Percentiles rank a stretch among this genome's conserved stretches.
Conservation (phyloP, 768 basidiomycete species). For the Favolaschia claudopus region DNA sequence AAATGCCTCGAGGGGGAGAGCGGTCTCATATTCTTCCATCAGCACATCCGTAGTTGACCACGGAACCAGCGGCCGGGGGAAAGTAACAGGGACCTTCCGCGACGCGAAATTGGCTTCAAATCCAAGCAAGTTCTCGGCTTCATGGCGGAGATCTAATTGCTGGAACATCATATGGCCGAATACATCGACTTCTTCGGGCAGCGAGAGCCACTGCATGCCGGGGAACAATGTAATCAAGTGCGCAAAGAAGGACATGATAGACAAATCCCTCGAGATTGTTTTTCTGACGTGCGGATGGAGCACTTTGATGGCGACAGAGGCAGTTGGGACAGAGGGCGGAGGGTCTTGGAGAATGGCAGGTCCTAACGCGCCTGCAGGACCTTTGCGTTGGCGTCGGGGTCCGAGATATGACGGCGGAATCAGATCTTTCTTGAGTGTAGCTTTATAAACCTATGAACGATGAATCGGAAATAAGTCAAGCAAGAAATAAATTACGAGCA, state of each 20-base stretch:
- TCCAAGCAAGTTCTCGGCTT: slow-evolving; percentile 83
- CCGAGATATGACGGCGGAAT: slow-evolving; percentile 86
- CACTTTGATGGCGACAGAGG: slow-evolving; percentile 94
- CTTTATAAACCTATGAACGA: slow-evolving; percentile 79
- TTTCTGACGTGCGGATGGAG: slow-evolving; percentile 88
- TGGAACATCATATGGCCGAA: slow-evolving; percentile 97
- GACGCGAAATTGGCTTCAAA: slow-evolving; percentile 90
- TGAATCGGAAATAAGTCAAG: neutral
- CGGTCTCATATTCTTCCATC: slow-evolving; percentile 94
- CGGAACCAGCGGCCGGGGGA: slow-evolving; percentile 84
- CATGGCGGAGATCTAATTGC: slow-evolving; percentile 90
- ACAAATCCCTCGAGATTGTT: slow-evolving; percentile 86
- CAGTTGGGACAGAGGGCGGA: slow-evolving; percentile 77
- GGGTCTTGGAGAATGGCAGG: slow-evolving; percentile 70
- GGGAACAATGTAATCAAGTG: slow-evolving; percentile 78
- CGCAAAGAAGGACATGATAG: slow-evolving; percentile 96
- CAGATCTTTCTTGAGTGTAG: slow-evolving; percentile 82
- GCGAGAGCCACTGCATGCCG: slow-evolving; percentile 95
- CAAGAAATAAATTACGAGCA: slow-evolving; percentile 18
- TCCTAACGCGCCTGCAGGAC: slow-evolving; percentile 52
- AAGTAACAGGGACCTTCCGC: slow-evolving; percentile 83
- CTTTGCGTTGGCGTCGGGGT: slow-evolving; percentile 68
- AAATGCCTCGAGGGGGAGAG: slow-evolving; percentile 87
- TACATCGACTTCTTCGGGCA: slow-evolving; percentile 93
- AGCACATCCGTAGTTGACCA: slow-evolving; percentile 87